Conservation (phyloP, 2,329 filamentous ascomycete species). For the Epichloe sylvatica region DNA sequence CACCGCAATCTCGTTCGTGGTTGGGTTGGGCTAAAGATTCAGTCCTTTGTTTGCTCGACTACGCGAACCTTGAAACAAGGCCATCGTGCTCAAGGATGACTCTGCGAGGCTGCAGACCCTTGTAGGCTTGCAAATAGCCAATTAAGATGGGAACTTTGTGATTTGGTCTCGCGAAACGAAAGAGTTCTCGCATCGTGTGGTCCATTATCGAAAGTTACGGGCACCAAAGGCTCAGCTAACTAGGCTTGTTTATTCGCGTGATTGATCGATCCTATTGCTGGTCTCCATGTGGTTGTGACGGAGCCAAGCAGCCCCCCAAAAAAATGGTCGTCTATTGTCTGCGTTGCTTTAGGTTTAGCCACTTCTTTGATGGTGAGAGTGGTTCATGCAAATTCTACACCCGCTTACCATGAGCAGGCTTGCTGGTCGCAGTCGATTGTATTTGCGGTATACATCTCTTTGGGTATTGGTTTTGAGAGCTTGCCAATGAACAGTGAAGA, state of each 20-base stretch:
- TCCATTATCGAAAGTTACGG: background rate
- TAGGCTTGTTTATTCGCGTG: background rate
- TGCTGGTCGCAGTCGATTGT: background rate
- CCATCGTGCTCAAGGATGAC: background rate
- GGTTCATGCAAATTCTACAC: background rate
- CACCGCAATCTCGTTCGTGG: background rate
- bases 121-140: background rate
- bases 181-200: background rate
- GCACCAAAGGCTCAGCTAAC: background rate
- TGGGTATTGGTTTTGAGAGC: background rate
- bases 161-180: background rate
- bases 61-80: background rate
- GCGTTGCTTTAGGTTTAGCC: background rate
- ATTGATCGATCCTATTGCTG: background rate
- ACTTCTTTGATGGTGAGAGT: background rate
- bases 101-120: background rate
- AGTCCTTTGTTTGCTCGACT: background rate
- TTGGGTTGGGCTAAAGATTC: background rate
- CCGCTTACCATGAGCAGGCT: background rate
- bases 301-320: background rate
- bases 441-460: background rate
- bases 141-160: too few species aligned
- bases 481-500: background rate
- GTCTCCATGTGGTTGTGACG: too few species aligned
- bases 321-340: background rate